Percentiles rank a stretch among this genome's conserved stretches.
phyloP scores from a whole-genome alignment of 2,329 filamentous ascomycete species.

The Akanthomyces muscarius region DNA sequence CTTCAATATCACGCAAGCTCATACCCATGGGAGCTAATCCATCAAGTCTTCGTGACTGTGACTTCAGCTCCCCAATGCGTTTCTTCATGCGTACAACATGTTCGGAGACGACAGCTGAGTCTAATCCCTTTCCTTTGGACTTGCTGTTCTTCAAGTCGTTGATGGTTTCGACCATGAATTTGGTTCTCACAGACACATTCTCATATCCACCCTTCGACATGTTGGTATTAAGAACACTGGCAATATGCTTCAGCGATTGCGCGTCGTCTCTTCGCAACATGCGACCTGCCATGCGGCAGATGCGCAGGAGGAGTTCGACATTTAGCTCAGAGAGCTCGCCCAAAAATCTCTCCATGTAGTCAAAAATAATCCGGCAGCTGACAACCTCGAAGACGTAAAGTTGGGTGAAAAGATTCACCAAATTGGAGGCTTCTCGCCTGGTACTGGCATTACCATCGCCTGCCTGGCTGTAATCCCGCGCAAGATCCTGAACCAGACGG shows the following conservation, averaged over 20 bases:
- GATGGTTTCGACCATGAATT: conserved; percentile 97
- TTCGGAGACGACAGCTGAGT: conserved; percentile 70
- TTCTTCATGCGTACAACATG: conserved; percentile 89
- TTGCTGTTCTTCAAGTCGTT: conserved; percentile 93
- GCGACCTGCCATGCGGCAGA: conserved; percentile 77
- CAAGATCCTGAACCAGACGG: conserved; percentile 70
- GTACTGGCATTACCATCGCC: conserved; percentile 37
- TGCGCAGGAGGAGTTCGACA: conserved; percentile 79
- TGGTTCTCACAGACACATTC: conserved; percentile 79
- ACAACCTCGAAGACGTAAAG: conserved; percentile 91
- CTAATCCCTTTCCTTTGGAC: conserved; percentile 68
- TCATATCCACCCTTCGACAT: conserved; percentile 63
- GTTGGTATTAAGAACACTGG: conserved; percentile 70
- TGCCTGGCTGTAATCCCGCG: conserved; percentile 53
- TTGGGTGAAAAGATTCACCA: conserved; percentile 78
- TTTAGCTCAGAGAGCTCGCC: conserved; percentile 74
- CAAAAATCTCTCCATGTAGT: conserved; percentile 80
- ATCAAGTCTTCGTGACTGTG: conserved; percentile 54
- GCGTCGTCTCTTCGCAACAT: conserved; percentile 87
- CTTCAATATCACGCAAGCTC: conserved; percentile 74
- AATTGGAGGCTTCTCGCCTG: conserved; percentile 54
- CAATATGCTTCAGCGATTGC: conserved; percentile 81
- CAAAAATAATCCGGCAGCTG: conserved; percentile 78
- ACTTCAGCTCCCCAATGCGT: conserved; percentile 72
- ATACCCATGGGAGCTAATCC: conserved; percentile 79